Evolutionary conservation across 306 rosid genomes (phyloP).

Genomic region (cucumber (Cucumis sativus)): DNA sequence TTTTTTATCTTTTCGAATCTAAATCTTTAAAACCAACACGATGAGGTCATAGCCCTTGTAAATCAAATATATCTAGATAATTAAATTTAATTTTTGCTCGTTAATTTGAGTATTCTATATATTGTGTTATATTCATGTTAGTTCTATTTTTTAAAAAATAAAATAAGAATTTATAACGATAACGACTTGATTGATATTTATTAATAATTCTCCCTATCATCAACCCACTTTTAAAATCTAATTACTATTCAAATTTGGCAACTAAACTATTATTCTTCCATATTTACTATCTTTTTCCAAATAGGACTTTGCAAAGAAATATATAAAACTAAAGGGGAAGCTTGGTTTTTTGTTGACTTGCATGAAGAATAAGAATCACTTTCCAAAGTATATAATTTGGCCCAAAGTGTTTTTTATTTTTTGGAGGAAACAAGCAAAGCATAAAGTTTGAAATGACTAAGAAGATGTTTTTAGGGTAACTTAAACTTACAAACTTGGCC

Average conservation of each 20-base stretch:
- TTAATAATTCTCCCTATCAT: neutral
- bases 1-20: neutral
- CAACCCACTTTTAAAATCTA: neutral
- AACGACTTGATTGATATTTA: neutral
- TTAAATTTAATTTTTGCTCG: neutral
- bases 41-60: neutral
- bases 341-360: constrained; percentile 2
- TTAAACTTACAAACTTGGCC: neutral
- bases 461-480: neutral
- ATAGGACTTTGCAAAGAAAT: neutral
- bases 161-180: neutral
- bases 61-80: too few relatives aligned
- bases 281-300: neutral
- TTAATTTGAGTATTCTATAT: too few relatives aligned
- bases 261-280: constrained; percentile 2
- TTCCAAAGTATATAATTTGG: constrained; percentile 1
- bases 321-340: neutral
- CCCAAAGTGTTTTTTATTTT: neutral
- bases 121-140: neutral
- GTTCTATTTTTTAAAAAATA: neutral
- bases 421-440: neutral
- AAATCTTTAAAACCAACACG: neutral
- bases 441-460: constrained; percentile 6
- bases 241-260: neutral
- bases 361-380: constrained; percentile 6